phyloP scores from a whole-genome alignment of 192 early-diverging fungal genomes.

The Nowakowskiella sp. region DNA sequence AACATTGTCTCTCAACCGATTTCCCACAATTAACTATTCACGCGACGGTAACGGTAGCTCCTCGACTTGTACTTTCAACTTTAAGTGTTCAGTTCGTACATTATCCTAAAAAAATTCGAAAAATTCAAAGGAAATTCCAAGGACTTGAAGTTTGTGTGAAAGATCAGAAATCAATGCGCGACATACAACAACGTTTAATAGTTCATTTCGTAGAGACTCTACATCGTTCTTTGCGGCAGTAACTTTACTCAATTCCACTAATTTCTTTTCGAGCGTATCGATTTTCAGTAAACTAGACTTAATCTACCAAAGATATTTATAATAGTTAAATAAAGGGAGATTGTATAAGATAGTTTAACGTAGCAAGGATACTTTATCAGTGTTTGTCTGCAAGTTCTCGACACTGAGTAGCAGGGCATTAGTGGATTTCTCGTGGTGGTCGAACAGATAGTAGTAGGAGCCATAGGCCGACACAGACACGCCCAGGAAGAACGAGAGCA shows the following conservation, averaged over 20 bases:
- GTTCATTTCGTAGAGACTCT: slow-evolving; percentile 18
- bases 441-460: slow-evolving; percentile 78
- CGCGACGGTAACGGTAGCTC: too few species aligned
- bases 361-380: slow-evolving; percentile 52
- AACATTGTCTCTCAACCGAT: too few species aligned
- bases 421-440: slow-evolving; percentile 76
- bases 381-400: slow-evolving; percentile 68
- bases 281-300: slow-evolving; percentile 70
- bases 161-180: too few species aligned
- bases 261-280: slow-evolving; percentile 60
- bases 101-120: too few species aligned
- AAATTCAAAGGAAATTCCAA: too few species aligned
- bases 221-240: slow-evolving; percentile 51
- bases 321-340: not conserved
- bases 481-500: slow-evolving; percentile 69
- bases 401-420: slow-evolving; percentile 62
- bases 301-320: slow-evolving; percentile 29
- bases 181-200: slow-evolving; percentile 33
- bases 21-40: too few species aligned
- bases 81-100: too few species aligned
- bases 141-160: too few species aligned
- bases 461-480: slow-evolving; percentile 61
- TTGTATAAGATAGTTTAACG: not conserved
- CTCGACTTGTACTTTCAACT: too few species aligned
- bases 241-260: slow-evolving; percentile 43